phyloP scores from a whole-genome alignment of 371 early-diverging fungal species.

The Lichtheimia ramosa region DNA sequence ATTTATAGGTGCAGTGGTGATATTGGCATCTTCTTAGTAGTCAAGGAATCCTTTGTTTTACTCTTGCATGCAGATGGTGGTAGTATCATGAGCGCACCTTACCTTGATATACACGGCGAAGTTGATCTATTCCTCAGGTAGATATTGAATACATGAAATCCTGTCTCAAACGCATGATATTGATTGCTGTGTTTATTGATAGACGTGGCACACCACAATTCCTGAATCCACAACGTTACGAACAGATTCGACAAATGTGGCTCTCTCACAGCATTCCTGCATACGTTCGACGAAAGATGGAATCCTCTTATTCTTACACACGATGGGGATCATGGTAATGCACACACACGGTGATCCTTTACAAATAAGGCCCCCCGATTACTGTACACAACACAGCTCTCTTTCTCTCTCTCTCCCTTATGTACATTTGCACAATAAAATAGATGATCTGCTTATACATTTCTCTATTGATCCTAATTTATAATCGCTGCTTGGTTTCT shows the following conservation, averaged over 20 bases:
- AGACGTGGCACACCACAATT: constrained; percentile 88
- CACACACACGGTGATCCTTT: not conserved
- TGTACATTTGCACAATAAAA: too few relatives aligned
- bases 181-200: not conserved
- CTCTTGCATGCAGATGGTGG: constrained; percentile 84
- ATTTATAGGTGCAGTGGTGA: constrained; percentile 85
- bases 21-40: constrained; percentile 84
- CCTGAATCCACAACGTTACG: constrained; percentile 83
- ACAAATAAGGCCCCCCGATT: too few relatives aligned
- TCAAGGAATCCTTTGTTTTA: constrained; percentile 82
- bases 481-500: constrained; percentile 52
- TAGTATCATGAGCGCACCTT: constrained; percentile 87
- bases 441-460: too few relatives aligned
- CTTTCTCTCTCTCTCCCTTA: too few relatives aligned
- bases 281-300: constrained; percentile 86
- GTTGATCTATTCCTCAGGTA: constrained; percentile 48
- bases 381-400: too few relatives aligned
- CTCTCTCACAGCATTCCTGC: constrained; percentile 83
- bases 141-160: not conserved
- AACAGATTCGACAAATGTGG: constrained; percentile 85
- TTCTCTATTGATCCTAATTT: not conserved
- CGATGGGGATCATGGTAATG: constrained; percentile 40
- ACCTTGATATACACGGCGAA: constrained; percentile 95
- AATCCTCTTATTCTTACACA: constrained; percentile 41
- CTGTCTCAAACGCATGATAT: not conserved